phyloP scores from a whole-genome alignment of 1,139 yeast genomes.

The Diutina rugosa region DNA sequence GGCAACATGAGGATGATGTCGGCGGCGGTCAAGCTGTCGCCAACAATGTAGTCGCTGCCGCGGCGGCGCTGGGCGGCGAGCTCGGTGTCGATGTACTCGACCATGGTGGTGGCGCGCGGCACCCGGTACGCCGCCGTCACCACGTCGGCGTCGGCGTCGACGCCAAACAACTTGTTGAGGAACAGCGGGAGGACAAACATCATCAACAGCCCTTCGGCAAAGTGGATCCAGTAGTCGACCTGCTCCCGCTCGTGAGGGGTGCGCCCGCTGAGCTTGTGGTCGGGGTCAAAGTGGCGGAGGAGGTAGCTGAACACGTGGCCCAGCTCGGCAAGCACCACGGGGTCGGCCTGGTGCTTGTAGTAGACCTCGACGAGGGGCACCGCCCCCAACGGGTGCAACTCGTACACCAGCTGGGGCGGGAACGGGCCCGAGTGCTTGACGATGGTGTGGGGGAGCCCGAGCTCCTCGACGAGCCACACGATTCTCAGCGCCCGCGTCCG shows the following conservation, averaged over 20 bases:
- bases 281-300: conserved; percentile 6
- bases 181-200: conserved; percentile 6
- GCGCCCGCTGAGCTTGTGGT: conserved; percentile 4
- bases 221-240: conserved; percentile 8
- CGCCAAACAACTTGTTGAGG: conserved; percentile 6
- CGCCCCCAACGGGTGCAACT: conserved; percentile 45
- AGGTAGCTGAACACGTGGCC: conserved; percentile 8
- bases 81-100: conserved; percentile 25
- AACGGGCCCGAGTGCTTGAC: neutral
- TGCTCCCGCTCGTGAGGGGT: conserved; percentile 5
- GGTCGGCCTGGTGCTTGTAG: conserved; percentile 22
- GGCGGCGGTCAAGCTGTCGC: conserved; percentile 43
- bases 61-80: conserved; percentile 21
- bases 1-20: conserved; percentile 42
- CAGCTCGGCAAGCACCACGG: conserved; percentile 6
- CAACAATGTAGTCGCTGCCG: conserved; percentile 35
- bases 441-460: neutral
- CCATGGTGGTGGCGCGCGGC: conserved; percentile 5
- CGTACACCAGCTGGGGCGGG: conserved; percentile 13
- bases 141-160: conserved; percentile 5
- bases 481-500: neutral
- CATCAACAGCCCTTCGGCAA: conserved; percentile 8
- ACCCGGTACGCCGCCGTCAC: conserved; percentile 7
- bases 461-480: neutral
- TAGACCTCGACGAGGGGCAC: conserved; percentile 38